Evolutionary conservation across 225 moss, liverwort and hornwort genomes (phyloP).

Genomic region (Climacium dendroides): DNA sequence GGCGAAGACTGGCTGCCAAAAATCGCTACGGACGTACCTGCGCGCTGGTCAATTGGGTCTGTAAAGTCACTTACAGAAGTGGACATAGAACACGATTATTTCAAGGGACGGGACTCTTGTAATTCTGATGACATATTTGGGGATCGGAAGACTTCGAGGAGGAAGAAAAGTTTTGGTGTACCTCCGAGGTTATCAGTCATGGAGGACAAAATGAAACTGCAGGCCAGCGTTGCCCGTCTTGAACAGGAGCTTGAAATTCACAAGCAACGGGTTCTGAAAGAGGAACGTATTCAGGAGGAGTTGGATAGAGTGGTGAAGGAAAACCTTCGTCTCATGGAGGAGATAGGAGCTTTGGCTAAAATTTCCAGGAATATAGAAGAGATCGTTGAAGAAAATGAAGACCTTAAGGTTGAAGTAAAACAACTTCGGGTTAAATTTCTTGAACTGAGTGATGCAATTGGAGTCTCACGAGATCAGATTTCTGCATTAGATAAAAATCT

Average conservation of each 20-base stretch:
- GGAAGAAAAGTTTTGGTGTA: conserved; percentile 7
- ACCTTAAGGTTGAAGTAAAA: background rate
- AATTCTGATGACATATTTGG: conserved; percentile 32
- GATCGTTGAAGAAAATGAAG: conserved; percentile 2
- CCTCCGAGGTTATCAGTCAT: background rate
- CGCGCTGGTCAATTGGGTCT: conserved; percentile 32
- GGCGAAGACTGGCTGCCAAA: conserved; percentile 28
- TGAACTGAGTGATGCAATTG: conserved; percentile 6
- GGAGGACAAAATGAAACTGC: conserved; percentile 29
- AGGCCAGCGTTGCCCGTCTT: conserved; percentile 12
- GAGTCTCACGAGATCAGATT: background rate
- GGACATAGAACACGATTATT: conserved; percentile 38
- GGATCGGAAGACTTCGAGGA: conserved; percentile 3
- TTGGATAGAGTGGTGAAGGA: background rate
- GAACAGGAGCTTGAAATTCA: conserved; percentile 23
- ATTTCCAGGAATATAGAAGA: background rate
- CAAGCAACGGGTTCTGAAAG: background rate
- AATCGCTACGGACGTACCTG: background rate
- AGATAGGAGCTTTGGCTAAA: background rate
- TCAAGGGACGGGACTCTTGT: conserved; percentile 22
- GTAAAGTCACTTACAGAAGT: conserved; percentile 28
- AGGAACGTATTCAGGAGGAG: background rate
- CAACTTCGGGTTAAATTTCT: background rate
- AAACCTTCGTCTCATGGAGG: background rate
- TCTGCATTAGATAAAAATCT: background rate